Conservation (phyloP, 352 stramenopile species). For the Phytopythium vexans region DNA sequence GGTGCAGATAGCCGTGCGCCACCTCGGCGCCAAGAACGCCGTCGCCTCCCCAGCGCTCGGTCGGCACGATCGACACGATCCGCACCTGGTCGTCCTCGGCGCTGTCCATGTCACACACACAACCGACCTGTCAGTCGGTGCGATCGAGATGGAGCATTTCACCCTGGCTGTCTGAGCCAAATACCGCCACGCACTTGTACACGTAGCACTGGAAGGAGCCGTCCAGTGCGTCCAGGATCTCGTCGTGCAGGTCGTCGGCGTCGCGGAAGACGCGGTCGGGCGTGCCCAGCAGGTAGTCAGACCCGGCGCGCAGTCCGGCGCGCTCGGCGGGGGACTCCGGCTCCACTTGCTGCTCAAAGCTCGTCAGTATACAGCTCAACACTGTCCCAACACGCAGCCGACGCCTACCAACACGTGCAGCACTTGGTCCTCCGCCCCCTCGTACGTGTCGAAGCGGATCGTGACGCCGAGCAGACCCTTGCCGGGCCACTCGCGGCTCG, state of each 20-base stretch:
- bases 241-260: constrained; percentile 85
- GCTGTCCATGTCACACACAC: constrained; percentile 18
- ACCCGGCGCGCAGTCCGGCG: constrained; percentile 83
- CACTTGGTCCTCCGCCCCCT: constrained; percentile 93
- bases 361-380: not conserved
- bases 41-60: constrained; percentile 85
- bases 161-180: not conserved
- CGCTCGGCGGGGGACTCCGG: constrained; percentile 86
- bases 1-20: constrained; percentile 95
- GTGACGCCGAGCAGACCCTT: constrained; percentile 96
- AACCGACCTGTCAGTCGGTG: not conserved
- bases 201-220: constrained; percentile 96
- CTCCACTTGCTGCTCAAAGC: constrained; percentile 63
- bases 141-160: not conserved
- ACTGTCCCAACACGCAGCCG: not conserved
- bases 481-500: constrained; percentile 91
- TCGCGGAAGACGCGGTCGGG: constrained; percentile 85
- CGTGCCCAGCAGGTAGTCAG: constrained; percentile 96
- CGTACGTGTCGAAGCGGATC: constrained; percentile 97
- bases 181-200: constrained; percentile 85
- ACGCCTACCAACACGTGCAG: constrained; percentile 87
- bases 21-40: constrained; percentile 94
- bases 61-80: constrained; percentile 84
- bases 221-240: constrained; percentile 89
- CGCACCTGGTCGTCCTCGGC: constrained; percentile 91